Conservation (phyloP, 495 filamentous ascomycete species). For the Tricharina praecox region DNA sequence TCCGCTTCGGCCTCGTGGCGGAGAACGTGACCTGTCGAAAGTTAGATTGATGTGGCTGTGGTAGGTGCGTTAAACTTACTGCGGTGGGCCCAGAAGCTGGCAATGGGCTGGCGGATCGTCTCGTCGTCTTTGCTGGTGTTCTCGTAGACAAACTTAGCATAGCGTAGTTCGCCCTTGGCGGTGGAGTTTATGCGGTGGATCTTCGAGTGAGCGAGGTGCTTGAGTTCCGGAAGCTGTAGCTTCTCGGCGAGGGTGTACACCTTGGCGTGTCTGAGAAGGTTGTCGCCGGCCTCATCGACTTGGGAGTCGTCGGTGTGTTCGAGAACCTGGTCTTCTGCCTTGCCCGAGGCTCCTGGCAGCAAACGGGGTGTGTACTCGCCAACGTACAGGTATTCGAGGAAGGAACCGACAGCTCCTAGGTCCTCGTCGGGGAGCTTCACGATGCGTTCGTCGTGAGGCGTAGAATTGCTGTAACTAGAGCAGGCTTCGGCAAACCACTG, state of each 20-base stretch:
- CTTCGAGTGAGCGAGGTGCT: slow-evolving; percentile 64
- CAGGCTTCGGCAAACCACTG: slow-evolving; percentile 55
- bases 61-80: slow-evolving; percentile 25
- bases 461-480: slow-evolving; percentile 38
- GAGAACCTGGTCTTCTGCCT: slow-evolving; percentile 15
- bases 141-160: slow-evolving; percentile 78
- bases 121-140: slow-evolving; percentile 51
- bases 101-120: slow-evolving; percentile 63
- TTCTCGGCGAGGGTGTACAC: slow-evolving; percentile 81
- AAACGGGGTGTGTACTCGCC: slow-evolving; percentile 71
- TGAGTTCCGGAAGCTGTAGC: slow-evolving; percentile 52
- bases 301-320: slow-evolving; percentile 33
- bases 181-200: slow-evolving; percentile 77
- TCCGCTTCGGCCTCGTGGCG: slow-evolving; percentile 68
- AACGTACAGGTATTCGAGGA: slow-evolving; percentile 85
- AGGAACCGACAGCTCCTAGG: slow-evolving; percentile 66
- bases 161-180: slow-evolving; percentile 70
- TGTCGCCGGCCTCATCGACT: slow-evolving; percentile 53
- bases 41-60: slow-evolving; percentile 2
- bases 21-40: slow-evolving; percentile 41
- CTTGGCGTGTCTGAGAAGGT: slow-evolving; percentile 69
- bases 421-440: slow-evolving; percentile 55
- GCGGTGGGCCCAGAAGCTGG: slow-evolving; percentile 75
- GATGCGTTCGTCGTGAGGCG: slow-evolving; percentile 40
- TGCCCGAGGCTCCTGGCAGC: slow-evolving; percentile 31